Evolutionary conservation across 2,329 filamentous ascomycete genomes (phyloP), one percentile per base, ranked within the genome.

Genomic region (Kalmusia sp.): DNA sequence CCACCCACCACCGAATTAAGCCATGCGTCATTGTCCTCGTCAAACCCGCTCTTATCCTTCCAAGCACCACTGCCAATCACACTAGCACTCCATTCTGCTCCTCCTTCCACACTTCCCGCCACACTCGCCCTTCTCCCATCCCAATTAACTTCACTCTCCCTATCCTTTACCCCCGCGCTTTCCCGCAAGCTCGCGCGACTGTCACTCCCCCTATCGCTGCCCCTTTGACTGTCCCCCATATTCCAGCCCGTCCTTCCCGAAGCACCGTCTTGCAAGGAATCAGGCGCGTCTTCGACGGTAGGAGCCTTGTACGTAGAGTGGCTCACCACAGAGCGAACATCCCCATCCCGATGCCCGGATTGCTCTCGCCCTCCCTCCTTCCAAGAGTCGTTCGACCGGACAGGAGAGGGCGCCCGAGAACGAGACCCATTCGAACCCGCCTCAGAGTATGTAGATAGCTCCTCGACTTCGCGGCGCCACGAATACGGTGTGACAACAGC

Each of bases 21-120:
- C 57, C 63, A 65, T 27, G 59, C 64, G 43, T 59, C 60, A 31
- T 64, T 60, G 9, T 55, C 52, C 52, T 65, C 62, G 14, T 64
- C 60, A 33, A 58, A 62, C 21, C 58, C 61, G 46, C 61, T 67
- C 19, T 54, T 52, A 40, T 57, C 57, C 30, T 44, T 48, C 24
- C 30, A 28, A 15, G 6, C 34, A 33, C 9, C 19, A 35, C 14
- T 39, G 27, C 34, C 34, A 24, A 24, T 11, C 24, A 1, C 38
- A 14, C 38, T 38, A 12, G 25, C 39, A 17, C 30, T 24, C 15
- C 22, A 15, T 15, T 39, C 9, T 6, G 33, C 33, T 3, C 33
- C 21, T 15, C 33, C 34, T 27, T 15, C 30, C 19, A 35, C 47
- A 25, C n/a, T 44, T 1, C 17, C 45, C 6, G 28, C 46, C 38